Conservation (phyloP, 495 filamentous ascomycete species). For the Tuber umbilicatum region DNA sequence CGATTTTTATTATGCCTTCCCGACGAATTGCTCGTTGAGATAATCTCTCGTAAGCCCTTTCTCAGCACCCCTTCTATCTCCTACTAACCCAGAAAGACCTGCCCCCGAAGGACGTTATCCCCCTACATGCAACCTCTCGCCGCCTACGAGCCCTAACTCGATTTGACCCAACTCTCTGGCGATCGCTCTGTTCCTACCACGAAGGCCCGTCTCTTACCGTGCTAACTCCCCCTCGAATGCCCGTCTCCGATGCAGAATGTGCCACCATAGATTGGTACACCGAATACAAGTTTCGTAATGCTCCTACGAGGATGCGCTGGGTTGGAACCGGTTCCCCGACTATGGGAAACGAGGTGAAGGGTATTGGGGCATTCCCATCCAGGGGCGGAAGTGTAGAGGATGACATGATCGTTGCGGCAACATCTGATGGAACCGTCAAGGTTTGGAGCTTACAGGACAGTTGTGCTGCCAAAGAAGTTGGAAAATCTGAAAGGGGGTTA, state of each 20-base stretch:
- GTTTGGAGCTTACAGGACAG: constrained; percentile 30
- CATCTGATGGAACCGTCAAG: constrained; percentile 35
- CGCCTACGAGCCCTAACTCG: constrained; percentile 36
- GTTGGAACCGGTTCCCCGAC: constrained; percentile 18
- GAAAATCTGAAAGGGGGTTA: constrained; percentile 21
- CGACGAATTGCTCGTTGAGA: constrained; percentile 37
- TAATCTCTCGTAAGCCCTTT: constrained; percentile 32
- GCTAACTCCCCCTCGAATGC: constrained; percentile 17
- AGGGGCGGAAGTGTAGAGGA: constrained; percentile 7
- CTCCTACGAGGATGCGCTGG: constrained; percentile 37
- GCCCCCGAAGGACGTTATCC: constrained; percentile 31
- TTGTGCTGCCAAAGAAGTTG: constrained; percentile 11
- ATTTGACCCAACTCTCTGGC: constrained; percentile 35
- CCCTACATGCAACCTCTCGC: constrained; percentile 33
- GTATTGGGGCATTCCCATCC: constrained; percentile 27
- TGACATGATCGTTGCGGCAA: constrained; percentile 36
- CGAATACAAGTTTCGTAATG: constrained; percentile 39
- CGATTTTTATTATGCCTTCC: constrained; percentile 22
- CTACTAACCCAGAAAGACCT: constrained; percentile 29
- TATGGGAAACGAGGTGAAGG: constrained; percentile 34
- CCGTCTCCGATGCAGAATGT: constrained; percentile 4
- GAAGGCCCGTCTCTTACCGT: constrained; percentile 15
- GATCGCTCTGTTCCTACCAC: constrained; percentile 33
- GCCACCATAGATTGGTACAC: constrained; percentile 38
- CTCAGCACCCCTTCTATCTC: background rate